Percentiles rank a stretch among this genome's conserved stretches.
Evolutionary conservation across 1,284 basidiomycete species (phyloP).

Genomic region (Inonotus obliquus): DNA sequence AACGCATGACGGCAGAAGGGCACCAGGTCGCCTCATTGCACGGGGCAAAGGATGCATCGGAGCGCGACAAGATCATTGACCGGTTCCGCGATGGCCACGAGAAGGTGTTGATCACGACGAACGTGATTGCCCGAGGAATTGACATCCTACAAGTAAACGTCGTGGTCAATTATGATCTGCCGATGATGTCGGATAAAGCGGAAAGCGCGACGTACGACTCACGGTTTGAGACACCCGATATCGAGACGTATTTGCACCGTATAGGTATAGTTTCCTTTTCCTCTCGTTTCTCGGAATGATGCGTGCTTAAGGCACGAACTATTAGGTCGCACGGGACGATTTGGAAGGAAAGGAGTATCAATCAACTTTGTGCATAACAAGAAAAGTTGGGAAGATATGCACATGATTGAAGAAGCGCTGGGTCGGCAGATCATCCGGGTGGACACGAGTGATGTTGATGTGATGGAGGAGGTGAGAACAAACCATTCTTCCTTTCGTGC

Average conservation of each 20-base stretch:
- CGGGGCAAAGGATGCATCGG: constrained; percentile 85
- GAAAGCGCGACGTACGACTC: constrained; percentile 50
- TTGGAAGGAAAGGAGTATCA: constrained; percentile 93
- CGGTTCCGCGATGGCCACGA: constrained; percentile 94
- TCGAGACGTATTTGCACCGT: constrained; percentile 97
- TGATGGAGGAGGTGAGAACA: constrained; percentile 76
- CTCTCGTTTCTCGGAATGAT: neutral
- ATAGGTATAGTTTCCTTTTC: constrained; percentile 63
- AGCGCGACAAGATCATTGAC: constrained; percentile 92
- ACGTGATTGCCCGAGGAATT: constrained; percentile 97
- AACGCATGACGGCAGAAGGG: constrained; percentile 88
- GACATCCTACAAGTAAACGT: constrained; percentile 99
- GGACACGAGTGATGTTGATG: constrained; percentile 80
- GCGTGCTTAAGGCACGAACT: constrained; percentile 1
- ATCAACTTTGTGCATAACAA: constrained; percentile 94
- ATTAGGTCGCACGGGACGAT: constrained; percentile 88
- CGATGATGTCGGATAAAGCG: constrained; percentile 57
- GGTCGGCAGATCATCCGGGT: constrained; percentile 77
- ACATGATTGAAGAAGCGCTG: constrained; percentile 74
- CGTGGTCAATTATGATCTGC: constrained; percentile 98
- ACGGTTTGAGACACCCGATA: constrained; percentile 63
- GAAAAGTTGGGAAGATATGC: constrained; percentile 80
- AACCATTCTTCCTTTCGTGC: neutral
- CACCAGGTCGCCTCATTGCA: constrained; percentile 97
- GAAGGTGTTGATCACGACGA: constrained; percentile 98